Evolutionary conservation across 768 basidiomycete species (phyloP).

Genomic region (Lentinula raphanica): DNA sequence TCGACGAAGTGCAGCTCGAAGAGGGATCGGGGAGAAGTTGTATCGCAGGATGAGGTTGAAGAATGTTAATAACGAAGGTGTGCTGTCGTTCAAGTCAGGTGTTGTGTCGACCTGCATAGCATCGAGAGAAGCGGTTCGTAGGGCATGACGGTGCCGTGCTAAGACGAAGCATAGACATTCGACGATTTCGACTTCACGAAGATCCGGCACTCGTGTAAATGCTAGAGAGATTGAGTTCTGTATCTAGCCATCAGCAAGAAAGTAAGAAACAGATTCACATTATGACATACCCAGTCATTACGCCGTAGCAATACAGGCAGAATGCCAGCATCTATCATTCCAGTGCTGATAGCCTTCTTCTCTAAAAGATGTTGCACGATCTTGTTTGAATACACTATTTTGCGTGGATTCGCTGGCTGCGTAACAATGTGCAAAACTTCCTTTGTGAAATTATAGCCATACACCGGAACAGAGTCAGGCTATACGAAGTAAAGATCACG

Average conservation of each 20-base stretch:
- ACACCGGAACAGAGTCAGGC: neutral
- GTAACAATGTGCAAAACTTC: conserved; percentile 50
- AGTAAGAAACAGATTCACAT: neutral
- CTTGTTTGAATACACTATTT: conserved; percentile 47
- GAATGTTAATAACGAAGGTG: conserved; percentile 28
- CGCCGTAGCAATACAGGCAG: conserved; percentile 45
- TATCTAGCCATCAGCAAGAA: neutral
- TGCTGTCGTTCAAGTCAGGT: neutral
- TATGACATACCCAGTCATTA: conserved; percentile 61
- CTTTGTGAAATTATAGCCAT: conserved; percentile 51
- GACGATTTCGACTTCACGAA: conserved; percentile 63
- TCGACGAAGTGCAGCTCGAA: conserved; percentile 49
- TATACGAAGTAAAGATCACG: neutral
- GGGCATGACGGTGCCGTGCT: conserved; percentile 25
- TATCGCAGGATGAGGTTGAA: conserved; percentile 28
- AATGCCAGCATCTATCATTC: conserved; percentile 60
- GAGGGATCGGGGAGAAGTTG: conserved; percentile 28
- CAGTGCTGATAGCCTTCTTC: conserved; percentile 47
- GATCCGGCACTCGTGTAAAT: conserved; percentile 50
- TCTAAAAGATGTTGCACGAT: conserved; percentile 56
- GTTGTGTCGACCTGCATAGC: conserved; percentile 35
- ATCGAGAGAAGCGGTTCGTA: conserved; percentile 14
- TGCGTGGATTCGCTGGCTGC: conserved; percentile 31
- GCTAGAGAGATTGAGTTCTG: conserved; percentile 40
- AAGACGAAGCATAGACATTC: conserved; percentile 43